Conservation (phyloP, 495 filamentous ascomycete species). For the Penicillium mononematosum region DNA sequence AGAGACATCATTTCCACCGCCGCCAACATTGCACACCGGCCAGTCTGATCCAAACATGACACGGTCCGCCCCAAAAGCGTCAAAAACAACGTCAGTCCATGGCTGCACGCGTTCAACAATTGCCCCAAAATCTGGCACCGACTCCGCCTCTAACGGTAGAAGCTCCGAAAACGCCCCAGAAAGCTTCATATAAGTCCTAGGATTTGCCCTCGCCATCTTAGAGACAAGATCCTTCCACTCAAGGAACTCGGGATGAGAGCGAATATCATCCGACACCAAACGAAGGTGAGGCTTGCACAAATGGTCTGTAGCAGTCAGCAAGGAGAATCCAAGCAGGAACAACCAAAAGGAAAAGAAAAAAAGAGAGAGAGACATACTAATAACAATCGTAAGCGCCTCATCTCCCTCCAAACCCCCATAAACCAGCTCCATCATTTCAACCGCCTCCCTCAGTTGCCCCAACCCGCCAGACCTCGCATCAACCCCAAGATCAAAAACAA, state of each 20-base stretch:
- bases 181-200: conserved; percentile 79
- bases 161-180: conserved; percentile 79
- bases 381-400: conserved; percentile 58
- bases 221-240: conserved; percentile 43
- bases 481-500: conserved; percentile 78
- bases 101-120: conserved; percentile 49
- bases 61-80: conserved; percentile 64
- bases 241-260: conserved; percentile 57
- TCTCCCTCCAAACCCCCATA: conserved; percentile 60
- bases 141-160: conserved; percentile 39
- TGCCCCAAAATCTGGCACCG: conserved; percentile 37
- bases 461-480: conserved; percentile 68
- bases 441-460: conserved; percentile 68
- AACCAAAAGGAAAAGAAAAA: background rate
- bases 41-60: conserved; percentile 90
- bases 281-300: conserved; percentile 81
- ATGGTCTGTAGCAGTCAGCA: conserved; percentile 58
- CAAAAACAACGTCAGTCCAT: conserved; percentile 67
- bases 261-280: conserved; percentile 32
- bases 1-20: conserved; percentile 50
- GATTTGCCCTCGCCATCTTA: conserved; percentile 51
- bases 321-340: background rate
- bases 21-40: conserved; percentile 77
- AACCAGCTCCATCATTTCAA: conserved; percentile 67
- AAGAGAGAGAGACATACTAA: conserved; percentile 51